Evolutionary conservation across 176 grass and related monocot genomes (phyloP), one percentile per base, ranked within the genome.

Genomic region (Canna indica): DNA sequence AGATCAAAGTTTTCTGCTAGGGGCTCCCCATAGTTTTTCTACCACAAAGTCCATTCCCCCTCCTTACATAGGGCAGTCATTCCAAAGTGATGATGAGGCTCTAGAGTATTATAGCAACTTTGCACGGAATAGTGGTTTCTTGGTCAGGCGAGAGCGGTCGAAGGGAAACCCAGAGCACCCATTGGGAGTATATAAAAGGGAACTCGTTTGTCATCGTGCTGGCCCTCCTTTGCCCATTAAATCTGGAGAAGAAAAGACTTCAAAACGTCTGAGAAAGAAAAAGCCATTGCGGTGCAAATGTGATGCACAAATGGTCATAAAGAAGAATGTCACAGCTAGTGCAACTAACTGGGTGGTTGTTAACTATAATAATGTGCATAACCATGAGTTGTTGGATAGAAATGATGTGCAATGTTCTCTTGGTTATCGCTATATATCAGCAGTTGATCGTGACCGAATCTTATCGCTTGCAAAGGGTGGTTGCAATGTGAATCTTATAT

Each of bases 221-320:
- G 83, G 83, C 35, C 61, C 68, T 29, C 77, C 79, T 35, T 64
- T 78, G 30, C 79, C 83, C 0, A 74, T 68, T 62, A 86, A 86
- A 60, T 81, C 68, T 10, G 74, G 56, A 6, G 83, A 86, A 53
- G 63, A 66, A 39, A 66, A 66, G 7, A 17, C 17, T 25, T 75
- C 47, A 7, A 86, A 86, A 53, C 70, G 70, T 22, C 79, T 81
- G 68, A 73, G 83, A 71, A 86, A 86, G 66, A 86, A 86, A 48
- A 86, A 81, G 38, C 81, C 83, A 34, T 74, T 71, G 7, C 62
- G 83, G 52, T 86, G 83, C 41, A 81, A 81, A 39, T 86, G 83
- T 57, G 78, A 86, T 56, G 83, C 79, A 18, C 79, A 80, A 56
- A 86, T 86, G 83, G 76, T 86, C 29, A 86, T 86, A 24, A 86